phyloP scores from a whole-genome alignment of 139 green algal species.

The Deuterostichococcus epilithicus region DNA sequence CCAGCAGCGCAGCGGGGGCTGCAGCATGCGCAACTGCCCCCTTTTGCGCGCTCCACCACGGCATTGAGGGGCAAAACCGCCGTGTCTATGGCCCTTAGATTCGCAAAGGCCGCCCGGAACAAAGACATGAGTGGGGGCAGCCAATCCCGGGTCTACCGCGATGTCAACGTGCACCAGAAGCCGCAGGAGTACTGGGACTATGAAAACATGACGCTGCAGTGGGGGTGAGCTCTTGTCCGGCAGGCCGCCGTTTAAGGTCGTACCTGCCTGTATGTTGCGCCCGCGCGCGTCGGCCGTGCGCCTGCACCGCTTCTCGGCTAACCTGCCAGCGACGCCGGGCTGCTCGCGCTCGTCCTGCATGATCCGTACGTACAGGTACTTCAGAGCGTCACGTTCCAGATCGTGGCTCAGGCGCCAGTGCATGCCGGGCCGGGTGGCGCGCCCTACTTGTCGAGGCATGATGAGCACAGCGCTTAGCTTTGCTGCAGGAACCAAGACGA shows the following conservation, averaged over 20 bases:
- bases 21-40: not conserved
- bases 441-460: not conserved
- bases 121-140: slow-evolving; percentile 21
- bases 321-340: too few species aligned
- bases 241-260: too few species aligned
- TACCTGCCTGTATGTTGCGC: too few species aligned
- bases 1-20: slow-evolving; percentile 9
- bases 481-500: slow-evolving; percentile 79
- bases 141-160: slow-evolving; percentile 65
- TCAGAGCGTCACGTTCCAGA: too few species aligned
- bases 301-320: too few species aligned
- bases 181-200: slow-evolving; percentile 96
- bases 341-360: too few species aligned
- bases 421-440: not conserved
- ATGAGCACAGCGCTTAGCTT: not conserved
- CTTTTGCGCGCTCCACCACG: not conserved
- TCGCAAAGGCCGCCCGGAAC: slow-evolving; percentile 18
- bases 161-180: slow-evolving; percentile 74
- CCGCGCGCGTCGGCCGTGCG: too few species aligned
- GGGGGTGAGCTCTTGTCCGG: slow-evolving; percentile 51
- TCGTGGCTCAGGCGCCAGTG: not conserved
- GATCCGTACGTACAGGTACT: too few species aligned
- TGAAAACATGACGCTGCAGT: slow-evolving; percentile 78
- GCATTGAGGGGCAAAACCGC: not conserved
- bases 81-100: slow-evolving; percentile 14